Conservation (phyloP, 164 flowering plant genomes). For the Buxus sempervirens region DNA sequence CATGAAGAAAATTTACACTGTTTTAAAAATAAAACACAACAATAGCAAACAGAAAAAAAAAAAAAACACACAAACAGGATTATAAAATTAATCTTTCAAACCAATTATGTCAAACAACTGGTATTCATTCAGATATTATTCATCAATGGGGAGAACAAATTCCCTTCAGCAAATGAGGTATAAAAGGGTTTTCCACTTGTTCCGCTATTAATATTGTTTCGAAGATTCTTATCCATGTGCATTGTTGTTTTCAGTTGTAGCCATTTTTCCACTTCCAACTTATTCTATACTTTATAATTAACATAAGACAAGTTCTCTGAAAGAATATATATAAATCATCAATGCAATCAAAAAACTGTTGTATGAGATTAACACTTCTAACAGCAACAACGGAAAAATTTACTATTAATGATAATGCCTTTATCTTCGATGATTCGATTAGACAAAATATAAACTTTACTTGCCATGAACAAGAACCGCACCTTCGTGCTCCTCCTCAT, state of each 20-base stretch:
- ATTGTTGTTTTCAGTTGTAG: not conserved
- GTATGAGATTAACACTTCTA: too few species aligned
- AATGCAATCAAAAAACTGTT: not conserved
- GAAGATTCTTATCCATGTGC: not conserved
- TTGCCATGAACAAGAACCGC: constrained; percentile 97
- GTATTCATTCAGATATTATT: not conserved
- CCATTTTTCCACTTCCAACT: not conserved
- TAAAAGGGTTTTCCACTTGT: too few species aligned
- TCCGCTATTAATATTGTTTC: too few species aligned
- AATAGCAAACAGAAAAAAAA: too few species aligned
- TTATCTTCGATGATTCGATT: too few species aligned
- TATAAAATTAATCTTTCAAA: not conserved
- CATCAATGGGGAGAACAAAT: not conserved
- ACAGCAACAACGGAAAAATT: too few species aligned
- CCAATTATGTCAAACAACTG: not conserved
- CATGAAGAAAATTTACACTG: too few species aligned
- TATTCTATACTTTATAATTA: not conserved
- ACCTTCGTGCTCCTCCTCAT: constrained; percentile 88
- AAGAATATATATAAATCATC: not conserved
- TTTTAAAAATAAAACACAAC: too few species aligned
- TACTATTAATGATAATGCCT: too few species aligned
- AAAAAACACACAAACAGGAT: not conserved
- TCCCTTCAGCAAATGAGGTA: not conserved
- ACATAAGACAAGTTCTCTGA: not conserved
- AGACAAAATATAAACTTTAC: not conserved